Conservation (phyloP, 148 eudicot genomes). For the Rhododendron griersonianum region DNA sequence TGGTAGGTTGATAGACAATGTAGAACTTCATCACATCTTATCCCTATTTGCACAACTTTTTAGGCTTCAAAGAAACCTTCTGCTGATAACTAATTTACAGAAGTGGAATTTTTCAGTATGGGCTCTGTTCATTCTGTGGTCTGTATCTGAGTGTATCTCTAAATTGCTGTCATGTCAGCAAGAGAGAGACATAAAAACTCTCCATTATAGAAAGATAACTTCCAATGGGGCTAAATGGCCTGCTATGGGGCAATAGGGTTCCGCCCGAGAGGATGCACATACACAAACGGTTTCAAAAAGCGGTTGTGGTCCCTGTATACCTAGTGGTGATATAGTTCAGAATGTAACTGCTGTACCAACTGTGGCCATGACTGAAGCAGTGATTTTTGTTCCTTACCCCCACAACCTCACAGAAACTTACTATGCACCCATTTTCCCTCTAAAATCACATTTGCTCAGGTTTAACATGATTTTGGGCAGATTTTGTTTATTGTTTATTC, state of each 20-base stretch:
- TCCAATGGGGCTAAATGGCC: not conserved
- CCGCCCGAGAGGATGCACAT: not conserved
- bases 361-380: not conserved
- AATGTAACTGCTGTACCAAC: not conserved
- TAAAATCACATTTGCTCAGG: not conserved
- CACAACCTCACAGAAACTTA: not conserved
- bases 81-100: not conserved
- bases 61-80: not conserved
- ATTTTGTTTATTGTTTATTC: not conserved
- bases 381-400: not conserved
- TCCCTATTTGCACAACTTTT: not conserved
- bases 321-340: not conserved
- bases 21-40: not conserved
- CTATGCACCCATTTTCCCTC: not conserved
- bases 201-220: not conserved
- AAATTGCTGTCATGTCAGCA: not conserved
- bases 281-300: not conserved
- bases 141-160: not conserved
- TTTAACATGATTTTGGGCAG: not conserved
- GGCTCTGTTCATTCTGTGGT: not conserved
- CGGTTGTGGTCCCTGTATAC: not conserved
- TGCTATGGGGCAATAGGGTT: not conserved
- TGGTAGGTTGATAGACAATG: not conserved
- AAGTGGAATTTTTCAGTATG: not conserved
- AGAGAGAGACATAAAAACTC: not conserved